Base-by-base conservation (phyloP, 2,329 filamentous ascomycete species). In the Apiospora arundinis region DNA sequence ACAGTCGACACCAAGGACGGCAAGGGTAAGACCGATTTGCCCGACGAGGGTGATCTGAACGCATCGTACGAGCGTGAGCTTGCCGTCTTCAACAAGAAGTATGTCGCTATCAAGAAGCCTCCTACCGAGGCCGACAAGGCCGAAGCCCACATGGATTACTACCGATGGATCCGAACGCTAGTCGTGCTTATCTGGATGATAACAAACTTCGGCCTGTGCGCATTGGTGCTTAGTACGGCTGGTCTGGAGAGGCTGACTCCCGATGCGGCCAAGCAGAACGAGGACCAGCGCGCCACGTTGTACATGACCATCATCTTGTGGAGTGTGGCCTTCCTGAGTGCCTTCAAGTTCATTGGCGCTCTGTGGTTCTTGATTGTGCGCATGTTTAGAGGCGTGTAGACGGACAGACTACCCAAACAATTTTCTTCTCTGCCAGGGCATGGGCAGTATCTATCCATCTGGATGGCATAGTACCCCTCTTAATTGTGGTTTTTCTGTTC, bases 131-230 rank as follows among this genome's bases (percentile, higher is more conserved):
- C 84, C 0, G 86, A 90, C 75, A 83, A 88, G 63, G 87, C 90
- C 46, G 95, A 98, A 80, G 94, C 93, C 79, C 95, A 99, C 82
- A 94, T 98, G 85, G 96, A 99, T 81, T 99, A 98, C 84, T 99
- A 99, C 88, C 95, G 95, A 78, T 96, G 95, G 75, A 97, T 99
- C 81, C 91, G 96, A 74, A 97, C 93, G 25, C 90, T 94, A 40
- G 95, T 98, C 75, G 96, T 99, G 42, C 85, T 98, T 68, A 91
- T 93, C 75, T 99, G 96, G 96, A 97, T 99, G 88, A 94, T 98
- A 77, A 95, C 92, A 79, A 99, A 99, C 82, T 93, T 99, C 81
- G 95, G 90, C 0, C 90, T 99, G 7, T 91, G 90, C 0, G 95
- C 95, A 0, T 87, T 97, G 1, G 95, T 99, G 9, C 85, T 99